Conservation (phyloP, 768 basidiomycete genomes). For the Jaapia argillacea region DNA sequence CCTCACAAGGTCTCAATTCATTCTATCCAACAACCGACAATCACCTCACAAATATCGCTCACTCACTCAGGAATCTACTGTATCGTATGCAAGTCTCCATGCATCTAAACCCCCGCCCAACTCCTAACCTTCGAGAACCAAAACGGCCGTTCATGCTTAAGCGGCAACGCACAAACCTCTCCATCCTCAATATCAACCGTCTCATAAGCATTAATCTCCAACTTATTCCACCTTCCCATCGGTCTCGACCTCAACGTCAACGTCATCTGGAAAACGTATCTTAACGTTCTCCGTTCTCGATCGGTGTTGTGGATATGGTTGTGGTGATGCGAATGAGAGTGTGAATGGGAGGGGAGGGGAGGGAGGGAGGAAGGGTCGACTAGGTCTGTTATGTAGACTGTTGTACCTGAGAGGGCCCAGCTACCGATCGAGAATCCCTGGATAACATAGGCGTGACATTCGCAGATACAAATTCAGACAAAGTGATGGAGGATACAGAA, state of each 20-base stretch:
- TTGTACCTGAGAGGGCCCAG: slow-evolving; percentile 60
- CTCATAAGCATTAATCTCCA: slow-evolving; percentile 65
- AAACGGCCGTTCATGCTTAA: slow-evolving; percentile 84
- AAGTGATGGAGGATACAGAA: neutral
- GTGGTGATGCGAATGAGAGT: slow-evolving; percentile 6
- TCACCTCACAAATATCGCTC: no score
- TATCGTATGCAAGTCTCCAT: no score
- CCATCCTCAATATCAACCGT: slow-evolving; percentile 71
- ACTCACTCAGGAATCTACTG: no score
- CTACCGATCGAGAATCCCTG: slow-evolving; percentile 67
- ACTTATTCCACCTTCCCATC: slow-evolving; percentile 76
- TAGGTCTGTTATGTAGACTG: slow-evolving; percentile 53
- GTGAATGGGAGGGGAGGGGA: slow-evolving; percentile 1
- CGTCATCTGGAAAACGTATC: slow-evolving; percentile 69
- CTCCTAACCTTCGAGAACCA: slow-evolving; percentile 94
- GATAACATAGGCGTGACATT: no score
- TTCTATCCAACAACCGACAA: no score
- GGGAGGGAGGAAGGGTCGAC: slow-evolving; percentile 32
- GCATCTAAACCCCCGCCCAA: no score
- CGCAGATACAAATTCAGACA: slow-evolving; percentile 1
- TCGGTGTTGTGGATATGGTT: slow-evolving; percentile 11
- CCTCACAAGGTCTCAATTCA: no score
- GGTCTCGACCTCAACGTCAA: slow-evolving; percentile 66
- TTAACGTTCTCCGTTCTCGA: slow-evolving; percentile 10
- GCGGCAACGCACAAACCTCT: slow-evolving; percentile 53